Base-by-base conservation (phyloP, 2,329 filamentous ascomycete species). In the Acrodontium crateriforme region DNA sequence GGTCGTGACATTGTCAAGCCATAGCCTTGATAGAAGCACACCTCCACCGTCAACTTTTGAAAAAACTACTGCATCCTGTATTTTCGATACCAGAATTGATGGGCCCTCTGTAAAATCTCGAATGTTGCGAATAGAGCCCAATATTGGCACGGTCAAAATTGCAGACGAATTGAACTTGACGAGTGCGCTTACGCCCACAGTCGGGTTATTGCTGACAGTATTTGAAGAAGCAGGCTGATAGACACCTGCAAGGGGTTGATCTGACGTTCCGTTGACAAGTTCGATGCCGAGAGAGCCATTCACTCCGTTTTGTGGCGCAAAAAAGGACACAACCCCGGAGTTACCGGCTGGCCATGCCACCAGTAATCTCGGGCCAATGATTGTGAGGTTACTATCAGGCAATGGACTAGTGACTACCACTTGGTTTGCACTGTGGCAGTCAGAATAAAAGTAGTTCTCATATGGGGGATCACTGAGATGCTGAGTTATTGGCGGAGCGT, bases 291-390 rank as follows among this genome's bases (percentile, higher is more conserved):
- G 53, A 2, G 58, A 60, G 2, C 69, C 68, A 33, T 71, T 69
- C 9, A 56, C 41, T 2, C 63, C 64, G 38, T 63, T 62, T 26
- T 62, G 52, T 0, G 72, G 66, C 9, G 59, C 52, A 37, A 77
- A 77, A 39, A 65, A 73, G 0, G 63, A 54, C 4, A 62, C 63
- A 15, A 67, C 56, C 1, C 73, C 73, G 28, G 71, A 76, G 40
- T 77, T 72, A 2, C 73, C 73, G 6, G 71, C 68, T 6, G 74
- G 71, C 71, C 71, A 78, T 6, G 72, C 73, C 6, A 54, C 44
- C 3, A 49, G 55, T 13, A 78, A 48, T n/a, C 72, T 58, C 6
- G 71, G 71, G 0, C 61, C 57, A 34, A 74, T 67, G 18, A 70
- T 53, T 1, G 54, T 60, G 2, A 73, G 50, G 38, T 74, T 60